Evolutionary conservation across 2,329 filamentous ascomycete genomes (phyloP), one percentile per base, ranked within the genome.

Genomic region (Karstenula rhodostoma): DNA sequence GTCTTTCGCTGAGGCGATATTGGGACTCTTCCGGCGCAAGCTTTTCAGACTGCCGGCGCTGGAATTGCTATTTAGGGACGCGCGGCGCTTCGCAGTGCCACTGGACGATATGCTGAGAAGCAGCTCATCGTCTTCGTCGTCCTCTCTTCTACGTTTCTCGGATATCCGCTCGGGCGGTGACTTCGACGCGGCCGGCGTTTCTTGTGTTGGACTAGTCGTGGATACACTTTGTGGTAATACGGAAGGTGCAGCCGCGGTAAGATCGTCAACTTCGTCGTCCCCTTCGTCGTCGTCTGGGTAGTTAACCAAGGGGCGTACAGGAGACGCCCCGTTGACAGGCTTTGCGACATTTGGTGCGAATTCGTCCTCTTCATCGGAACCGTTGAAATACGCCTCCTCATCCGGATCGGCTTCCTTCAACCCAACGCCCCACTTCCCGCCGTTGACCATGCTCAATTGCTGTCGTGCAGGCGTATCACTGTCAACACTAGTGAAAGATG

Each of bases 341-440:
- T 79, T 80, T 22, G 65, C 70, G 6, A 71, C 60, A 19, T 65
- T 60, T 13, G 73, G 62, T 32, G 80, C 67, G 17, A 87, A 80
- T 19, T 89, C 82, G 13, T 93, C 92, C 7, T 97, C 93, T 49
- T 95, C 92, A 68, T 97, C 94, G 0, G 91, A 93, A 0, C 87
- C 88, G 70, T 96, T 94, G 85, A 96, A 98, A 77, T 98, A 99
- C 46, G 94, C 93, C 71, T 97, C 94, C 76, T 97, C 92, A 12
- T 90, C 88, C 6, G 89, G 85, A 73, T 97, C 94, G 73, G 94
- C 86, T 56, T 96, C 93, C 72, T 92, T 92, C 75, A 96, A 85
- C 47, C 87, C 89, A 66, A 88, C 87, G 77, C 90, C 90, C 62
- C 87, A 84, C 46, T 74, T 75, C n/a, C 84, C 83, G 33, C 85